Conservation (phyloP, 2,329 filamentous ascomycete genomes). For the Talaromyces sp. region DNA sequence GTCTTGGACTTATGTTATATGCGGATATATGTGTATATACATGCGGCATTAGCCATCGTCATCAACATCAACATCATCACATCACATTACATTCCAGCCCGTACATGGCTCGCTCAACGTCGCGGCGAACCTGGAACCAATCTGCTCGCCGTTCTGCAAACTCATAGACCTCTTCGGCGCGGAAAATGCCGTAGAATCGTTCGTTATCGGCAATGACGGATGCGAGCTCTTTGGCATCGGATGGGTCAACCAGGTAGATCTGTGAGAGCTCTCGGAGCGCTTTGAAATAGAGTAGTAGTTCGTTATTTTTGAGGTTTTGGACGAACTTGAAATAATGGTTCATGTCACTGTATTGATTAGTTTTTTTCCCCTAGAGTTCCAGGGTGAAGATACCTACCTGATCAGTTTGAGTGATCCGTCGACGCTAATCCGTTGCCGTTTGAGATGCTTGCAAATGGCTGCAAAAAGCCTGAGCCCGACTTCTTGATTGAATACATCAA, state of each 20-base stretch:
- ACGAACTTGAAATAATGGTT: conserved; percentile 89
- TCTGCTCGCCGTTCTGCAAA: conserved; percentile 91
- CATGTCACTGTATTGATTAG: conserved; percentile 65
- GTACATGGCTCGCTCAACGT: conserved; percentile 96
- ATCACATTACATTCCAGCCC: conserved; percentile 84
- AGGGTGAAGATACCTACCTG: conserved; percentile 43
- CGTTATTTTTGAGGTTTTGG: conserved; percentile 72
- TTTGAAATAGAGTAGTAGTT: conserved; percentile 84
- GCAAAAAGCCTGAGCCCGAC: conserved; percentile 90
- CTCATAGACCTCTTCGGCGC: conserved; percentile 95
- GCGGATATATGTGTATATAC: background rate
- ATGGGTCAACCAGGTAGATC: conserved; percentile 86
- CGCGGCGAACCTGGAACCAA: conserved; percentile 84
- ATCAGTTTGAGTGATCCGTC: conserved; percentile 90
- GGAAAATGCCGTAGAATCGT: conserved; percentile 86
- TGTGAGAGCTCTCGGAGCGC: conserved; percentile 89
- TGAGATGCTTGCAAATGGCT: conserved; percentile 93
- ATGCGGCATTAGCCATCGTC: background rate
- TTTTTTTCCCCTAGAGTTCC: background rate
- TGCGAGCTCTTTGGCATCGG: conserved; percentile 89
- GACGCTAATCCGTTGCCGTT: conserved; percentile 87
- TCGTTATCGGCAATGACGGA: conserved; percentile 89
- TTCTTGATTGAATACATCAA: conserved; percentile 98
- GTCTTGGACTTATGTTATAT: background rate
- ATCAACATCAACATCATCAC: conserved; percentile 44